These are phyloP conservation scores for Oidiodendron maius DNA, from an alignment of 495 filamentous ascomycete genomes.

Conservation along the genomic window DNA sequence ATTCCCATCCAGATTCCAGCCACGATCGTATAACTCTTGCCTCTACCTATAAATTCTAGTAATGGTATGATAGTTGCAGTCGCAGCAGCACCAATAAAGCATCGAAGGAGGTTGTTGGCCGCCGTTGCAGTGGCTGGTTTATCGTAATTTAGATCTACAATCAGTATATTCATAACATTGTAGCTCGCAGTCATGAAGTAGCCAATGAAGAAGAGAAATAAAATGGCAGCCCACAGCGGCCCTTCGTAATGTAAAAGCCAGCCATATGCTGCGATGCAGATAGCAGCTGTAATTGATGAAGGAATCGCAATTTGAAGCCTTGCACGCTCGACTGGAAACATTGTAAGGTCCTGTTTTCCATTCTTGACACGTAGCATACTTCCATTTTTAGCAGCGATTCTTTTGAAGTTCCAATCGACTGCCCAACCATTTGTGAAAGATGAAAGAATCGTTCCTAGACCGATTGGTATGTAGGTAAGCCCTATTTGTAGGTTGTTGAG, in stretches of 20 bases:
- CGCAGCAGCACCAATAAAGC: conserved; percentile 59
- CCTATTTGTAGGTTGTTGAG: conserved; percentile 54
- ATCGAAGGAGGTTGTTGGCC: conserved; percentile 64
- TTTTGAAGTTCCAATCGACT: conserved; percentile 48
- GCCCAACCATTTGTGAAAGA: conserved; percentile 50
- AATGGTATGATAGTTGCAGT: conserved; percentile 62
- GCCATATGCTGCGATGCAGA: conserved; percentile 44
- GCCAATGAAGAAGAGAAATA: conserved; percentile 51
- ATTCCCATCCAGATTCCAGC: conserved; percentile 45
- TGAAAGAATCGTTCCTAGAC: conserved; percentile 55
- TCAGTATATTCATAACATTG: conserved; percentile 44
- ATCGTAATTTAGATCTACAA: conserved; percentile 60
- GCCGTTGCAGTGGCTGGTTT: conserved; percentile 61
- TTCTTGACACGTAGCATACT: conserved; percentile 39
- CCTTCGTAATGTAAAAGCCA: conserved; percentile 44
- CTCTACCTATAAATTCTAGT: conserved; percentile 56
- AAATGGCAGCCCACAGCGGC: conserved; percentile 38
- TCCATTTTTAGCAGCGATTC: conserved; percentile 28
- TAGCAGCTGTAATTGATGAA: conserved; percentile 32
- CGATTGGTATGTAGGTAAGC: conserved; percentile 49
- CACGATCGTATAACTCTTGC: conserved; percentile 67
- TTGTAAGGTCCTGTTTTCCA: conserved; percentile 39
- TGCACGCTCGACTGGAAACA: conserved; percentile 61
- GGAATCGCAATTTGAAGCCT: conserved; percentile 53
- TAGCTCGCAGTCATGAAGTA: conserved; percentile 42